Evolutionary conservation across 1,284 basidiomycete genomes (phyloP), one percentile per base, ranked within the genome.

Genomic region (Caloboletus firmus): DNA sequence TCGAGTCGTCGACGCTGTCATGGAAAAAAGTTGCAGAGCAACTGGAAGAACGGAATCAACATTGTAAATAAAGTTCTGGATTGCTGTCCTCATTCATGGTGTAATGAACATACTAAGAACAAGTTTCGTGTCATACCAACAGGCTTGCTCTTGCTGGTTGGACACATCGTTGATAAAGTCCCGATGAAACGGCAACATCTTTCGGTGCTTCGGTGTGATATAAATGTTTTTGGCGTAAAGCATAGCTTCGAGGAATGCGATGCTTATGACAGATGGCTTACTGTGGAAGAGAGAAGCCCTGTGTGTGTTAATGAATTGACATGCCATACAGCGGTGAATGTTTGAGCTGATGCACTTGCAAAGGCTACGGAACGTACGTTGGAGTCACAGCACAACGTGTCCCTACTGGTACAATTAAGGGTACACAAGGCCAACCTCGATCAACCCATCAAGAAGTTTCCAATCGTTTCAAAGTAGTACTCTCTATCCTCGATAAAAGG

Each of bases 1-100:
- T 8, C 71, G 74, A n/a, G 77, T 93, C 47, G 89, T 95, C 31
- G 92, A 94, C 32, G 71, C 79, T 48, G 91, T 93, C 76, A 91
- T n/a, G 90, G 80, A 72, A 74, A 64, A 89, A 87, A 75, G 87
- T 92, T 51, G 81, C 83, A 70, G 63, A 50, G 37, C 12, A 17
- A 9, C 5, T 43, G 28, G 43, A 67, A 56, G 57, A 66, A 67
- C 37, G 68, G 37, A 62, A 31, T 5, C 6, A 18, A 28, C 15
- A 20, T 7, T 36, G 26, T 39, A 15, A 50, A 41, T 40, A 45
- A 8, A 42, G 9, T 31, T 30, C 17, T 39, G 45, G 40, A 32
- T 10, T 42, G 5, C 0, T 18, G 30, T 30, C 35, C 18, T 18
- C 45, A 37, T 24, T 39, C 36, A 5, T 22, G 34, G 22, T 59